phyloP scores from a whole-genome alignment of 2,329 filamentous ascomycete species.

The Talaromyces piceae region DNA sequence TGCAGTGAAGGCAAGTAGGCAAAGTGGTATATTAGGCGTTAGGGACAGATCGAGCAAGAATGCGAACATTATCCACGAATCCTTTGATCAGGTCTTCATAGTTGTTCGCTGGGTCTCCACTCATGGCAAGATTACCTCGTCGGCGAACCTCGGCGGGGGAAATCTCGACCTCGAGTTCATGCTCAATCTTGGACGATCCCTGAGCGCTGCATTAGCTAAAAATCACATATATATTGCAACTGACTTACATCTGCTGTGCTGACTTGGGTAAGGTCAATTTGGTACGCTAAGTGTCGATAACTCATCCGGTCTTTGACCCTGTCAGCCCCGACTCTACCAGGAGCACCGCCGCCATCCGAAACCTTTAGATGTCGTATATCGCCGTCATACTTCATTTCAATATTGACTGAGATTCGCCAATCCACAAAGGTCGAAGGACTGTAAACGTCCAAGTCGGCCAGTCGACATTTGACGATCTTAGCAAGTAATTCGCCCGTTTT shows the following conservation, averaged over 20 bases:
- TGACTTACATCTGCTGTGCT: slow-evolving; percentile 45
- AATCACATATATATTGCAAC: slow-evolving; percentile 6
- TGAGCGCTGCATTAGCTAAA: slow-evolving; percentile 8
- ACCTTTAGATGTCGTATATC: slow-evolving; percentile 48
- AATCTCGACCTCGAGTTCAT: slow-evolving; percentile 44
- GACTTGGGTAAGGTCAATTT: slow-evolving; percentile 90
- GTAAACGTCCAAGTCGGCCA: slow-evolving; percentile 80
- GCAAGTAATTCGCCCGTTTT: slow-evolving; percentile 62
- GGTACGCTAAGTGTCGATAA: slow-evolving; percentile 80
- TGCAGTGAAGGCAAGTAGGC: not conserved
- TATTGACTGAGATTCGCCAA: slow-evolving; percentile 86
- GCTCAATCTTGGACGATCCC: slow-evolving; percentile 33
- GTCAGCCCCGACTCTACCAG: slow-evolving; percentile 42
- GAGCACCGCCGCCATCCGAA: slow-evolving; percentile 29
- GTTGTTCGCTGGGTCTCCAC: slow-evolving; percentile 32
- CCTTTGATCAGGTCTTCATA: slow-evolving; percentile 42
- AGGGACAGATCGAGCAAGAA: slow-evolving; percentile 37
- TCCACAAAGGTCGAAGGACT: slow-evolving; percentile 73
- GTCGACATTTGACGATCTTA: slow-evolving; percentile 85
- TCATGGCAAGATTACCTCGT: slow-evolving; percentile 36
- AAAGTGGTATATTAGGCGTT: slow-evolving; percentile 13
- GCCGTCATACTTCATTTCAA: slow-evolving; percentile 84
- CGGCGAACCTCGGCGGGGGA: slow-evolving; percentile 38
- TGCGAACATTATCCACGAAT: slow-evolving; percentile 43
- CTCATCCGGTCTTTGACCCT: slow-evolving; percentile 85